Evolutionary conservation across 345 rosid genomes (phyloP), one percentile per base, ranked within the genome.

Genomic region (Crucihimalaya himalaica): DNA sequence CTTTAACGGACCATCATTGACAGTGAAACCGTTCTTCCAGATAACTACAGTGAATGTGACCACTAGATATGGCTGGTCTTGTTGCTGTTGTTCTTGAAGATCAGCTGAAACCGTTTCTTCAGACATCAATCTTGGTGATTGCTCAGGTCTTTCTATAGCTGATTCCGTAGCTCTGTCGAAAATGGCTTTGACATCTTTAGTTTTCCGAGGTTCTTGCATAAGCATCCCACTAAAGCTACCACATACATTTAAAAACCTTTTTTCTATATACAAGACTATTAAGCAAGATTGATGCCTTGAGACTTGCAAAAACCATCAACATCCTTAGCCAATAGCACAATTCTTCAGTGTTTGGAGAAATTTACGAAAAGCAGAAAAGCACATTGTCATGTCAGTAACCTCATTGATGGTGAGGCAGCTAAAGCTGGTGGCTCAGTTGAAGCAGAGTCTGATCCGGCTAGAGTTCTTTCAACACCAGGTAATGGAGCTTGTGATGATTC

Each of bases 21-120:
- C 72, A 0, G 91, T 89, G 71, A 84, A 87, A 29, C 97, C 96
- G 63, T 92, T 88, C 76, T 82, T 89, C 97, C 96, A 92, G 40
- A 89, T 78, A 21, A 84, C 84, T 55, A 89, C 58, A 23, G 71
- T 78, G 78, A 77, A 82, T 25, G 63, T 70, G 28, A 23, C 2
- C 5, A 47, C 14, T 27, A 14, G 1, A 53, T 27, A 8, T 7
- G 32, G 18, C 11, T 53, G 21, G 6, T 48, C 54, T 48, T 48
- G 27, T 48, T 19, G 54, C 6, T 50, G 14, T 21, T 50, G 15
- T 50, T 50, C 55, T 50, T 50, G 83, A 18, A 88, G 79, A 61
- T 82, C 81, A 64, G 83, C 68, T 19, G 84, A 63, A 25, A 81
- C 55, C 2, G 15, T 50, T 21, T 50, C 28, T 21, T 6, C 28